phyloP scores from a whole-genome alignment of 345 rosid genomes.

The Noccaea bulbosa region DNA sequence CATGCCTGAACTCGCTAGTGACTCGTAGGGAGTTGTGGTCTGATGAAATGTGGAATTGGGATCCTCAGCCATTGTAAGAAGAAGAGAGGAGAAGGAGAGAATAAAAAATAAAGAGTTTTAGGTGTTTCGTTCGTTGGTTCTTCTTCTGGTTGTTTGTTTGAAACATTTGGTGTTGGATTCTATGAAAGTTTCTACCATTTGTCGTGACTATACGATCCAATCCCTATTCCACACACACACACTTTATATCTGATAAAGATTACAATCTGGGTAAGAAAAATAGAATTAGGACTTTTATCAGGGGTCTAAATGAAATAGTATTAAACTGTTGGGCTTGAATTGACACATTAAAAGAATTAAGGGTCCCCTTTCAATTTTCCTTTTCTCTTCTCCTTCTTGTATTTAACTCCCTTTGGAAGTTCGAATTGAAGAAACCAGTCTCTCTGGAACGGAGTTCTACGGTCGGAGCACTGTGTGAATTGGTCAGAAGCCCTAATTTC shows the following conservation, averaged over 20 bases:
- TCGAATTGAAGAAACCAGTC: too few species aligned
- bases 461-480: too few species aligned
- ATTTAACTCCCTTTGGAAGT: too few species aligned
- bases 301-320: not conserved
- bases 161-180: constrained; percentile 18
- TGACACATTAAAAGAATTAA: too few species aligned
- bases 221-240: not conserved
- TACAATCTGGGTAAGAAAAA: not conserved
- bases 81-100: constrained; percentile 13
- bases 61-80: constrained; percentile 4
- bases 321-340: not conserved
- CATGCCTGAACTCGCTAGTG: constrained; percentile 43
- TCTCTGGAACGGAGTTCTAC: too few species aligned
- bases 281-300: not conserved
- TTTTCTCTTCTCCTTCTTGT: too few species aligned
- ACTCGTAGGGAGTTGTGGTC: constrained; percentile 26
- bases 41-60: constrained; percentile 11
- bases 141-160: constrained; percentile 28
- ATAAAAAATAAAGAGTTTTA: constrained; percentile 12
- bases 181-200: constrained; percentile 20
- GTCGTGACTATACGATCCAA: not conserved
- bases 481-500: too few species aligned
- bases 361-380: too few species aligned
- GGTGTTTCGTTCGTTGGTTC: not conserved
- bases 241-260: not conserved